Evolutionary conservation across 345 rosid species (phyloP), one percentile per base, ranked within the genome.

Genomic region (Eutrema yunnanense): DNA sequence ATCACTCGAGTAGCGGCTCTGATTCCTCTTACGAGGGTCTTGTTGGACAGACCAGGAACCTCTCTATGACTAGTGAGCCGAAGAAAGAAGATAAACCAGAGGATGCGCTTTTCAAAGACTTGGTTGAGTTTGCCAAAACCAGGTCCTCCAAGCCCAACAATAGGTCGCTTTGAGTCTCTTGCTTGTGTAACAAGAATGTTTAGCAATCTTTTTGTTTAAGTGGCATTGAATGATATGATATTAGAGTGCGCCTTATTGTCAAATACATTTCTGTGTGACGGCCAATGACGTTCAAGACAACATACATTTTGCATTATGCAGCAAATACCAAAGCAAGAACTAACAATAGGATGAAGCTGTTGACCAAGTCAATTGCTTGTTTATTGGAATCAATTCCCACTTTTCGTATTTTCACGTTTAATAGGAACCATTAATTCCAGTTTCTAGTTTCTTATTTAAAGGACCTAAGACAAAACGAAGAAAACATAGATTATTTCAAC

Each of bases 101-200:
- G 78, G 97, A 89, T 73, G 82, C 78, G 22, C 89, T 94, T 62
- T 91, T 94, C 83, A 87, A 88, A 77, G 98, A 91, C 79, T 79
- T 94, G 51, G 84, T 94, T 57, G 98, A 91, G 78, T 88, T 89
- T 74, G 90, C 96, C 3, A 94, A 83, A 84, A 79, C 99, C 67
- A 95, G 91, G 85, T 77, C 95, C 50, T 65, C 77, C 16, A 95
- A 90, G 43, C 79, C 89, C 63, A 84, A 55, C 69, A 61, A 62
- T 41, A 64, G 47, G 62, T 83, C 94, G 26, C 82, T 82, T 72
- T 88, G 84, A 92, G 72, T 47, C 33, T n/a, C 29, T 67, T 60
- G 40, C 62, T 63, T 16, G 47, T 66, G 72, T 70, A 53, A 70
- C 61, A 61, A 51, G 43, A 60, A 40, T 38, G 42, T 43, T 54